These are phyloP conservation scores for Hypoxylon trugodes DNA, from an alignment of 495 filamentous ascomycete genomes.

Conservation along the genomic window DNA sequence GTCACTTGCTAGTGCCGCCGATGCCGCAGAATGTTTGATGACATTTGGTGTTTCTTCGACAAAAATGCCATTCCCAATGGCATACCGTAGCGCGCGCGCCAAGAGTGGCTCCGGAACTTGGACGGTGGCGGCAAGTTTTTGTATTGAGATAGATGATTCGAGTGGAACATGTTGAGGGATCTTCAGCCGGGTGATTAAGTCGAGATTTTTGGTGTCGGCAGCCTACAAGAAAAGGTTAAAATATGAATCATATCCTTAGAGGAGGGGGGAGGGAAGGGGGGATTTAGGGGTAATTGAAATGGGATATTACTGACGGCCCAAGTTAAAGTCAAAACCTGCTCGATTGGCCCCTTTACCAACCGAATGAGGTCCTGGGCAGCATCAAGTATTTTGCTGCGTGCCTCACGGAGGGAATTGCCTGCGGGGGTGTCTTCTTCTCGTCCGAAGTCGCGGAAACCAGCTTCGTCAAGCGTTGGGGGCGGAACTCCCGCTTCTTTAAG, in stretches of 20 bases:
- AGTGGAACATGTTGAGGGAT: slow-evolving; percentile 47
- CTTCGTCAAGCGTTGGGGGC: slow-evolving; percentile 24
- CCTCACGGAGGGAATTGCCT: slow-evolving; percentile 18
- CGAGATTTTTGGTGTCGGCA: slow-evolving; percentile 13
- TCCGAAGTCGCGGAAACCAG: slow-evolving; percentile 22
- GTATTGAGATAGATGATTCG: slow-evolving; percentile 32
- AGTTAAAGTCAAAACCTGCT: slow-evolving; percentile 25
- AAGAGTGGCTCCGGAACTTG: slow-evolving; percentile 39
- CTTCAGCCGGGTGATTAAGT: slow-evolving; percentile 29
- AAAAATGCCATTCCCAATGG: slow-evolving; percentile 48
- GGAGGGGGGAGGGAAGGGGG: neutral
- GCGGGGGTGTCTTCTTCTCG: slow-evolving; percentile 12
- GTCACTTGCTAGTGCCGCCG: slow-evolving; percentile 62
- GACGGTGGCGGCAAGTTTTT: slow-evolving; percentile 36
- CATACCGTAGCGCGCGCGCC: slow-evolving; percentile 46
- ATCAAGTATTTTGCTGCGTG: slow-evolving; percentile 25
- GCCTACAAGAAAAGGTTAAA: neutral
- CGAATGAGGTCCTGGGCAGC: slow-evolving; percentile 25
- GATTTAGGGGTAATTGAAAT: neutral
- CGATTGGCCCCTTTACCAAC: slow-evolving; percentile 24
- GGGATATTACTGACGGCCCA: slow-evolving; percentile 23
- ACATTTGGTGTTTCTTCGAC: slow-evolving; percentile 38
- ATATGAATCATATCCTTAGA: neutral
- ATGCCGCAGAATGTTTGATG: slow-evolving; percentile 49
- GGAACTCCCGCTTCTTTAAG: slow-evolving; percentile 19